Percentiles rank a stretch among this genome's conserved stretches.
Conservation (phyloP, 2,329 filamentous ascomycete species). For the Daldinia eschscholtzii region DNA sequence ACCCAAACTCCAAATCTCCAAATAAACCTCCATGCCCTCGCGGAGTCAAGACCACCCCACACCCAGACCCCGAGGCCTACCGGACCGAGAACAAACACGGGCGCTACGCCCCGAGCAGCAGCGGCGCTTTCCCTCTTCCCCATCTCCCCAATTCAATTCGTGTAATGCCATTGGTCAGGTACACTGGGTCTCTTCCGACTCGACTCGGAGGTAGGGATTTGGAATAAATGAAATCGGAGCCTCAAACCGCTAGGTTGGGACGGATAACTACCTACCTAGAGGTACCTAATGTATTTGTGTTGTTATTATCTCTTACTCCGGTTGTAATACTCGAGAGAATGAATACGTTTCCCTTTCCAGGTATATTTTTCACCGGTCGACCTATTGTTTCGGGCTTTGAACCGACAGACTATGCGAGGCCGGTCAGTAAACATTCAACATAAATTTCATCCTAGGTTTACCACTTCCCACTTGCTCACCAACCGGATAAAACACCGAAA, state of each 20-base stretch:
- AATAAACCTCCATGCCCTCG: background rate
- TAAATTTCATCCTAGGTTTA: background rate
- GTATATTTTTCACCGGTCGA: background rate
- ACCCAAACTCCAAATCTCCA: too few relatives aligned
- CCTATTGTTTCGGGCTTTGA: background rate
- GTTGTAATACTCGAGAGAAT: background rate
- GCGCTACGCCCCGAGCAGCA: background rate
- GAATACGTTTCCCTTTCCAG: too few relatives aligned
- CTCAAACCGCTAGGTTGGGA: background rate
- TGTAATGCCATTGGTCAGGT: slow-evolving; percentile 51
- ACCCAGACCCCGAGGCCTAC: background rate
- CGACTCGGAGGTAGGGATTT: slow-evolving; percentile 44
- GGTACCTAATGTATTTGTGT: background rate
- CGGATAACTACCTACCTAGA: too few relatives aligned
- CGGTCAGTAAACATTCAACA: background rate
- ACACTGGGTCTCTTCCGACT: slow-evolving; percentile 43
- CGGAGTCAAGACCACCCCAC: background rate
- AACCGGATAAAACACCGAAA: slow-evolving; percentile 20
- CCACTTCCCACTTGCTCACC: background rate
- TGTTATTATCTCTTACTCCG: background rate
- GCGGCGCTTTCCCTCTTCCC: background rate
- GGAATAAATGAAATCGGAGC: background rate
- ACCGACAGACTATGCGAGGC: background rate
- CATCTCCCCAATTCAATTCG: slow-evolving; percentile 1
- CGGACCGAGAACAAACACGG: background rate